These are phyloP conservation scores for Amanita thiersii DNA, from an alignment of 768 basidiomycete genomes.

Conservation along the genomic window DNA sequence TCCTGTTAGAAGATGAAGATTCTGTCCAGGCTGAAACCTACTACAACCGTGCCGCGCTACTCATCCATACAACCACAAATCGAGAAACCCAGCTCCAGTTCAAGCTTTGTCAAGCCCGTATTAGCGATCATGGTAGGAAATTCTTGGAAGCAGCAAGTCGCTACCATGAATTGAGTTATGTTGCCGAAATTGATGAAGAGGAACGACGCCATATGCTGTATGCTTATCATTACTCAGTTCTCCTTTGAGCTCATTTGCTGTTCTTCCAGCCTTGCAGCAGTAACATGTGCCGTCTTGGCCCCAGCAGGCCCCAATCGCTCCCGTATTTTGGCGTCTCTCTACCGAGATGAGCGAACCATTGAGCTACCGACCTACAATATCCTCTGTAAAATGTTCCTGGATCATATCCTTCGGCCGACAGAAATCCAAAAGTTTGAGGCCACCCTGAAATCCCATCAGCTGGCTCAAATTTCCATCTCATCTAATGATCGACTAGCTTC, in stretches of 20 bases:
- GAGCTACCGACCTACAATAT: constrained; percentile 82
- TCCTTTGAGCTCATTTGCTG: constrained; percentile 6
- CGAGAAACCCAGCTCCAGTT: constrained; percentile 75
- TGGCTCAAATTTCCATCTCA: constrained; percentile 84
- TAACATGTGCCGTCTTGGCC: constrained; percentile 93
- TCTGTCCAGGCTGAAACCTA: constrained; percentile 97
- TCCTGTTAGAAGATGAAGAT: constrained; percentile 94
- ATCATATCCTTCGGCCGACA: constrained; percentile 85
- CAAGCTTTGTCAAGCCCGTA: constrained; percentile 90
- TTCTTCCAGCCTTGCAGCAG: constrained; percentile 66
- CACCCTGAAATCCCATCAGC: constrained; percentile 84
- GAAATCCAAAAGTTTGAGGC: constrained; percentile 89
- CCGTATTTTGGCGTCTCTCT: constrained; percentile 84
- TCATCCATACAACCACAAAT: constrained; percentile 75
- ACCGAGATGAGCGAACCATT: constrained; percentile 84
- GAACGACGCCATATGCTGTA: constrained; percentile 89
- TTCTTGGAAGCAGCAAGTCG: constrained; percentile 91
- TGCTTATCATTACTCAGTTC: constrained; percentile 17
- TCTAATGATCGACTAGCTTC: constrained; percentile 77
- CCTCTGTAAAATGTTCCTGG: constrained; percentile 96
- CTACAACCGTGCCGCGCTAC: constrained; percentile 90
- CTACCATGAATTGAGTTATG: constrained; percentile 93
- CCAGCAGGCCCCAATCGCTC: constrained; percentile 97
- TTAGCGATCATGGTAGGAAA: constrained; percentile 86
- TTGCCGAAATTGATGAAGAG: constrained; percentile 86